phyloP scores from a whole-genome alignment of 2,329 filamentous ascomycete species.

The Juglanconis juglandina region DNA sequence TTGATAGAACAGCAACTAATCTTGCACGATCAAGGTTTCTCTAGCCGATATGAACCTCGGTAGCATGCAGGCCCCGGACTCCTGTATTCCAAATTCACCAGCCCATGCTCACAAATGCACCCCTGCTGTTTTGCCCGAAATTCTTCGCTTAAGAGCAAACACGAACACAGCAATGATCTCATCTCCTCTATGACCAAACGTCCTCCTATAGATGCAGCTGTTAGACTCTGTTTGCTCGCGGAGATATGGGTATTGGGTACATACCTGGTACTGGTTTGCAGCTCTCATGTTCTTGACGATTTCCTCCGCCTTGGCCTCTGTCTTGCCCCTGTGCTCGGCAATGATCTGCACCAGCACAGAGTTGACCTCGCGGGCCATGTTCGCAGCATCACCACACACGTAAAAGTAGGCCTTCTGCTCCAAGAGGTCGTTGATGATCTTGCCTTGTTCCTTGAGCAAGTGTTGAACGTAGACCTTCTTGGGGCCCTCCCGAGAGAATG shows the following conservation, averaged over 20 bases:
- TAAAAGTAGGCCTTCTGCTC: slow-evolving; percentile 91
- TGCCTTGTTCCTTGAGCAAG: slow-evolving; percentile 75
- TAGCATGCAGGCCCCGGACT: slow-evolving; percentile 5
- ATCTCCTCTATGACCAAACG: slow-evolving; percentile 60
- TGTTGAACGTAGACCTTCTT: slow-evolving; percentile 98
- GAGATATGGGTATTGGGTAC: slow-evolving; percentile 23
- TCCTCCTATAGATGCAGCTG: slow-evolving; percentile 54
- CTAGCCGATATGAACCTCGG: slow-evolving; percentile 5
- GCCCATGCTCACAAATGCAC: slow-evolving; percentile 5
- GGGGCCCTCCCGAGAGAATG: slow-evolving; percentile 84
- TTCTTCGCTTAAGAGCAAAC: slow-evolving; percentile 15
- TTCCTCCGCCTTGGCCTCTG: slow-evolving; percentile 87
- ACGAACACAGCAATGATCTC: neutral
- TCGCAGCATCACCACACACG: slow-evolving; percentile 94
- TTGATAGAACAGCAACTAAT: neutral
- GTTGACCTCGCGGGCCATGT: slow-evolving; percentile 95
- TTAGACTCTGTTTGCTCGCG: slow-evolving; percentile 27
- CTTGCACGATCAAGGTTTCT: neutral
- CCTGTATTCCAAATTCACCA: slow-evolving; percentile 7
- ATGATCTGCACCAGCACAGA: slow-evolving; percentile 83
- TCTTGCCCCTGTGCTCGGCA: slow-evolving; percentile 74
- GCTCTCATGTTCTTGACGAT: slow-evolving; percentile 96
- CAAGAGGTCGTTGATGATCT: slow-evolving; percentile 83
- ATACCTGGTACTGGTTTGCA: slow-evolving; percentile 91
- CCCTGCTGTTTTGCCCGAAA: neutral